phyloP scores from a whole-genome alignment of 768 basidiomycete genomes.

The Crassisporium funariophilum region DNA sequence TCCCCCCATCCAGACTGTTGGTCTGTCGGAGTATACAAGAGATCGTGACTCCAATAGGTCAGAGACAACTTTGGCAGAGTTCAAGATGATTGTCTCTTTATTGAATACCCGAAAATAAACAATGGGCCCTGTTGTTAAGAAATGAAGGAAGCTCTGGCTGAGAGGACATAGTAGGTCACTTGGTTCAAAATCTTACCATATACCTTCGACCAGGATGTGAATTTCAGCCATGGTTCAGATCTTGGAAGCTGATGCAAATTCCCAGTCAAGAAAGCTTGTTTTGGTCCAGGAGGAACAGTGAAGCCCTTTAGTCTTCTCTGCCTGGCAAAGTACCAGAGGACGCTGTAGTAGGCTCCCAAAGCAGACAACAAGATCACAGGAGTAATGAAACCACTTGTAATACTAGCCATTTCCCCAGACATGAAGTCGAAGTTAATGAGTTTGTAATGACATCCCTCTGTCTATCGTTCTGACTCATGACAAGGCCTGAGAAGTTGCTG shows the following conservation, averaged over 20 bases:
- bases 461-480: too few relatives aligned
- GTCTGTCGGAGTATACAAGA: conserved; percentile 52
- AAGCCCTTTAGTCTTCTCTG: conserved; percentile 6
- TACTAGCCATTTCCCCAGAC: background rate
- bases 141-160: background rate
- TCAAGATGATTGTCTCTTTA: conserved; percentile 46
- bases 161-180: background rate
- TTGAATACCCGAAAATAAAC: conserved; percentile 40
- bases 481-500: too few relatives aligned
- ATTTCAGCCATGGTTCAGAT: conserved; percentile 18
- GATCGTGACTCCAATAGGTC: conserved; percentile 53
- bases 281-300: conserved; percentile 30
- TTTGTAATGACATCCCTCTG: too few relatives aligned
- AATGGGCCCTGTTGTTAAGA: conserved; percentile 36
- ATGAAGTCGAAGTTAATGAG: too few relatives aligned
- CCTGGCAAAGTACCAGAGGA: conserved; percentile 7
- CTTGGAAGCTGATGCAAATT: conserved; percentile 28
- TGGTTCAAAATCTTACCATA: too few relatives aligned
- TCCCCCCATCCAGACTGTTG: conserved; percentile 31
- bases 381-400: background rate
- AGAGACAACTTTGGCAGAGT: conserved; percentile 40
- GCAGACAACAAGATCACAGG: background rate
- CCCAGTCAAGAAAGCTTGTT: conserved; percentile 20
- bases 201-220: conserved; percentile 18
- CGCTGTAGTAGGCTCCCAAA: conserved; percentile 3